These are phyloP conservation scores for Suaeda aralocaspica DNA, from an alignment of 148 eudicot genomes.

Conservation along the genomic window DNA sequence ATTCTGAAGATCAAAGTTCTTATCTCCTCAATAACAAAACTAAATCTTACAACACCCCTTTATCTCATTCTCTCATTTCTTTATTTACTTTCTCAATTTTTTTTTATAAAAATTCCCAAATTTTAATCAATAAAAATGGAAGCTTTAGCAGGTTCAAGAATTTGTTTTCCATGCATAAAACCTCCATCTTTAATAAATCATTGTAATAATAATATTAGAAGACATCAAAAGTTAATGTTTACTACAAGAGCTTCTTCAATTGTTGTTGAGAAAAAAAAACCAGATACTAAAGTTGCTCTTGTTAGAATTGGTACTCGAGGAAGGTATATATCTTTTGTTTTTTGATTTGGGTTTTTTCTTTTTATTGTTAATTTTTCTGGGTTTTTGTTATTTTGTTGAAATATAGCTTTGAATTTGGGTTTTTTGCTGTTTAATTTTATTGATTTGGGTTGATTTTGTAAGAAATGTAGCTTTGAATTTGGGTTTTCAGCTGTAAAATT, in stretches of 20 bases:
- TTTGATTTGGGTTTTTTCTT: slow-evolving; percentile 6
- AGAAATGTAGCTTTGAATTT: no score
- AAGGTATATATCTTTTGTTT: slow-evolving; percentile 47
- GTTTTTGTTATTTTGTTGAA: no score
- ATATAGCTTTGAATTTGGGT: no score
- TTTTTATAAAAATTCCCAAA: slow-evolving; percentile 6
- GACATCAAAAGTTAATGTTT: slow-evolving; percentile 19
- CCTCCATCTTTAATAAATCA: slow-evolving; percentile 21
- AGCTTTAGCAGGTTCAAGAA: slow-evolving; percentile 32
- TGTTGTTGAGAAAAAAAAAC: slow-evolving; percentile 50
- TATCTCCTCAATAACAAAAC: slow-evolving; percentile 16
- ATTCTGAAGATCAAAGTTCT: slow-evolving; percentile 23
- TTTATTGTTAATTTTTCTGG: no score
- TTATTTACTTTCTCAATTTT: not conserved
- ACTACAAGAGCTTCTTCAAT: slow-evolving; percentile 58
- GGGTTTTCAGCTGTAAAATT: no score
- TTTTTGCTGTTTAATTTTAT: no score
- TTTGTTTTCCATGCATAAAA: slow-evolving; percentile 35
- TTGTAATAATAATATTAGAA: slow-evolving; percentile 13
- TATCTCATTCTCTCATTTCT: not conserved
- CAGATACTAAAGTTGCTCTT: slow-evolving; percentile 52
- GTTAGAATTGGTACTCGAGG: slow-evolving; percentile 90
- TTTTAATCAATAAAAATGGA: slow-evolving; percentile 25
- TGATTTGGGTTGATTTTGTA: no score
- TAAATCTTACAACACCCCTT: slow-evolving; percentile 3